phyloP scores from a whole-genome alignment of 768 basidiomycete species.

The Hygrocybe coccinea region DNA sequence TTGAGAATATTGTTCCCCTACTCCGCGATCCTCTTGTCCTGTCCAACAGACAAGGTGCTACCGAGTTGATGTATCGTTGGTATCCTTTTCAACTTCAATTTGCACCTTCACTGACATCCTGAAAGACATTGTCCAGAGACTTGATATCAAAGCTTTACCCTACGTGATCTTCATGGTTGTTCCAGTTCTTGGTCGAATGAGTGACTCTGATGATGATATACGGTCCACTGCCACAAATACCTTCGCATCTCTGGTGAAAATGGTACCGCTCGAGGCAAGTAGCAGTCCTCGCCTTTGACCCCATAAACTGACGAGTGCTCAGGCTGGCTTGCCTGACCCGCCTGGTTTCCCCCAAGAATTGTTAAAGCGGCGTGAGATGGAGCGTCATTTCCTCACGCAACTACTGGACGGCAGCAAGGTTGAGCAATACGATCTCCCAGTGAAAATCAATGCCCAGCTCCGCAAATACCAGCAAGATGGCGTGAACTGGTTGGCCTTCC shows the following conservation, averaged over 20 bases:
- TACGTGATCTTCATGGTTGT: constrained; percentile 97
- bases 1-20: constrained; percentile 76
- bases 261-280: constrained; percentile 92
- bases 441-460: constrained; percentile 86
- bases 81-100: constrained; percentile 14
- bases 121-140: constrained; percentile 81
- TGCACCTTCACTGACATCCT: constrained; percentile 12
- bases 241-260: constrained; percentile 94
- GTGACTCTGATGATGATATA: constrained; percentile 86
- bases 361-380: constrained; percentile 76
- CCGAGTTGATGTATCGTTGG: constrained; percentile 89
- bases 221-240: constrained; percentile 94
- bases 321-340: constrained; percentile 97
- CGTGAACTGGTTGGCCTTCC: constrained; percentile 97
- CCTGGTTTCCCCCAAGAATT: constrained; percentile 86
- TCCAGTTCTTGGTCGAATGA: constrained; percentile 95
- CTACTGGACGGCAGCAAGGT: constrained; percentile 94
- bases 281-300: background rate
- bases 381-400: constrained; percentile 89
- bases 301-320: background rate
- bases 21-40: constrained; percentile 73
- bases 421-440: constrained; percentile 81
- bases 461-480: constrained; percentile 98
- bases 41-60: constrained; percentile 80
- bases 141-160: constrained; percentile 92